Evolutionary conservation across 768 basidiomycete genomes (phyloP).

Genomic region (Plicaturopsis crispa): DNA sequence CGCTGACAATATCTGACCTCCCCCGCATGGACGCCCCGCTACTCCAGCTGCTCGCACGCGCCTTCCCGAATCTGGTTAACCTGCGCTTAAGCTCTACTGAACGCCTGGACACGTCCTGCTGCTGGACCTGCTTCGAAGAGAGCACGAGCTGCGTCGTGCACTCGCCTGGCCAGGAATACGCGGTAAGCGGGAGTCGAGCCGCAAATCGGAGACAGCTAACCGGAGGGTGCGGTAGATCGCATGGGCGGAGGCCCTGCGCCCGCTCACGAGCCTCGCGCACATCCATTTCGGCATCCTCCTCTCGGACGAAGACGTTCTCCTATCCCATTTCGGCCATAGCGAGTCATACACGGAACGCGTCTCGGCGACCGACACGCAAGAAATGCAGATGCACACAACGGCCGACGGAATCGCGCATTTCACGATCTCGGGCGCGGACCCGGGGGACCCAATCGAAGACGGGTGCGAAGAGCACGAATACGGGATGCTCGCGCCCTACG

Average conservation of each 20-base stretch:
- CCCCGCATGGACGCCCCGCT: slow-evolving; percentile 47
- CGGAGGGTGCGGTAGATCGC: too few relatives aligned
- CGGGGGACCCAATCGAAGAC: slow-evolving; percentile 1
- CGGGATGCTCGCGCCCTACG: slow-evolving; percentile 27
- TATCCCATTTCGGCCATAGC: slow-evolving; percentile 38
- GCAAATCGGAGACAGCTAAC: neutral
- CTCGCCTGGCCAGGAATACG: too few relatives aligned
- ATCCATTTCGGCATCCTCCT: slow-evolving; percentile 60
- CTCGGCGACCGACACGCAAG: too few relatives aligned
- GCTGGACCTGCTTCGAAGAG: slow-evolving; percentile 60
- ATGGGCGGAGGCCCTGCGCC: slow-evolving; percentile 35
- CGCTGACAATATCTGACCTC: slow-evolving; percentile 43
- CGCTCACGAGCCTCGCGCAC: slow-evolving; percentile 37
- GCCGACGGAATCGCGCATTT: slow-evolving; percentile 13
- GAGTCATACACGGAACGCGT: slow-evolving; percentile 19
- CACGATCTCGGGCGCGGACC: slow-evolving; percentile 22
- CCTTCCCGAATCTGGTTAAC: slow-evolving; percentile 36
- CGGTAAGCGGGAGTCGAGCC: too few relatives aligned
- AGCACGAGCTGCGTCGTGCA: slow-evolving; percentile 45
- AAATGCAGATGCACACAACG: too few relatives aligned
- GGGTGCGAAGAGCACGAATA: slow-evolving; percentile 1
- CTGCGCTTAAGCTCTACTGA: slow-evolving; percentile 56
- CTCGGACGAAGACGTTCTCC: slow-evolving; percentile 43
- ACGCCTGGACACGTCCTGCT: slow-evolving; percentile 48
- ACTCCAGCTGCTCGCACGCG: slow-evolving; percentile 35